A percentile compares a stretch with the other conserved stretches of the same genome.
phyloP scores from a whole-genome alignment of 495 filamentous ascomycete genomes.

The Pseudevernia furfuracea region DNA sequence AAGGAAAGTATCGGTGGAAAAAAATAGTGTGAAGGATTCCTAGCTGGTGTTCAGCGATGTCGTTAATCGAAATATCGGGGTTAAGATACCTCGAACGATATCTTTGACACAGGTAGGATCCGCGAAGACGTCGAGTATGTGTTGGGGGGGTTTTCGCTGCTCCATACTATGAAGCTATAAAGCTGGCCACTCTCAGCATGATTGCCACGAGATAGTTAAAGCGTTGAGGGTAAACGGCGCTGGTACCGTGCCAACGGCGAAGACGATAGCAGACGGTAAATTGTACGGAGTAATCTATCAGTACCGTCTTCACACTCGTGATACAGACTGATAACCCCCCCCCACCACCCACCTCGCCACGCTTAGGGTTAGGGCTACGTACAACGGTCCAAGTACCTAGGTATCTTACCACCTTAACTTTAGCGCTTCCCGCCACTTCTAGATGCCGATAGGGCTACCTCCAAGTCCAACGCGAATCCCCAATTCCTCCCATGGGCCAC shows the following conservation, averaged over 20 bases:
- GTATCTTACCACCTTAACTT: too few relatives aligned
- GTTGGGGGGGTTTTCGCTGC: slow-evolving; percentile 63
- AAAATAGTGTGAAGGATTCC: slow-evolving; percentile 95
- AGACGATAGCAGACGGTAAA: not conserved
- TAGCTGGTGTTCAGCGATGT: slow-evolving; percentile 33
- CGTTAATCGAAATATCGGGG: slow-evolving; percentile 7
- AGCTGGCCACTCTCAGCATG: slow-evolving; percentile 1
- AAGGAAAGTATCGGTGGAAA: slow-evolving; percentile 95
- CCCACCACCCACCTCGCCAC: too few relatives aligned
- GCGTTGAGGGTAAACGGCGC: not conserved
- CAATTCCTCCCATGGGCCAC: too few relatives aligned
- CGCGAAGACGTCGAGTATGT: slow-evolving; percentile 76
- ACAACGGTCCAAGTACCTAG: too few relatives aligned
- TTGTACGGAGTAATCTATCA: not conserved
- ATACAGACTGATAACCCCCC: too few relatives aligned
- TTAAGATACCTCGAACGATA: slow-evolving; percentile 72
- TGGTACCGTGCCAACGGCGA: not conserved
- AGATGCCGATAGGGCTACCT: too few relatives aligned
- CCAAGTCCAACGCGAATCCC: not conserved
- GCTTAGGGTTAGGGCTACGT: too few relatives aligned
- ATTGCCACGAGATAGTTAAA: not conserved
- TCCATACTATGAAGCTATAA: slow-evolving; percentile 36
- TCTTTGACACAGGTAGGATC: slow-evolving; percentile 78
- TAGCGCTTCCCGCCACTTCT: too few relatives aligned
- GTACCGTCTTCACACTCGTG: not conserved